phyloP scores from a whole-genome alignment of 192 early-diverging fungal genomes.

The Globomyces pollinis-pini region DNA sequence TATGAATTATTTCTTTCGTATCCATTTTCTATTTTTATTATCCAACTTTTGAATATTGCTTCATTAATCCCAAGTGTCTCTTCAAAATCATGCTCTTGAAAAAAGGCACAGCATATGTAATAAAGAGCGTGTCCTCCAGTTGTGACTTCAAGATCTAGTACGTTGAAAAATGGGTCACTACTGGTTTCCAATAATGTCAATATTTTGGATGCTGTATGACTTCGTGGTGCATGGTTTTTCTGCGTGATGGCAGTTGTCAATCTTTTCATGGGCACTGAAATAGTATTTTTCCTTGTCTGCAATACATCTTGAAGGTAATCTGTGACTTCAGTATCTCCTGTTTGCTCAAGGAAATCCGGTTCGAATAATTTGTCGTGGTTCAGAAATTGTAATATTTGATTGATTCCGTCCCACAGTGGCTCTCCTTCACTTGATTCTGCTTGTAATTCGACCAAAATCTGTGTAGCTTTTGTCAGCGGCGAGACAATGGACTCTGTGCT shows the following conservation, averaged over 20 bases:
- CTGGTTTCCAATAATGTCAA: background rate
- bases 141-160: conserved; percentile 5
- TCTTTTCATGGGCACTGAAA: background rate
- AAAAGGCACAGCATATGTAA: conserved; percentile 8
- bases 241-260: background rate
- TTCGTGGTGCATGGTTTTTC: background rate
- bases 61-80: conserved; percentile 15
- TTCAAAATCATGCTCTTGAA: conserved; percentile 13
- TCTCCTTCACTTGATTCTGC: background rate
- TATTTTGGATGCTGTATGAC: background rate
- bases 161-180: conserved; percentile 6
- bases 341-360: conserved; percentile 10
- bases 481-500: background rate
- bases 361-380: conserved; percentile 13
- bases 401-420: background rate
- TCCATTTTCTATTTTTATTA: conserved; percentile 16
- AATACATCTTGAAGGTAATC: conserved; percentile 7
- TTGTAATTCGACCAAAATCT: background rate
- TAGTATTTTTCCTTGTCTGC: background rate
- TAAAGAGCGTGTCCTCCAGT: conserved; percentile 17
- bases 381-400: conserved; percentile 7
- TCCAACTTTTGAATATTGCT: conserved; percentile 10
- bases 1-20: conserved; percentile 60
- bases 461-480: background rate
- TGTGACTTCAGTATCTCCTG: conserved; percentile 12